Percentiles rank a stretch among this genome's conserved stretches.
These are phyloP conservation scores for Nissolia schottii DNA, from an alignment of 306 rosid genomes.

Conservation along the genomic window DNA sequence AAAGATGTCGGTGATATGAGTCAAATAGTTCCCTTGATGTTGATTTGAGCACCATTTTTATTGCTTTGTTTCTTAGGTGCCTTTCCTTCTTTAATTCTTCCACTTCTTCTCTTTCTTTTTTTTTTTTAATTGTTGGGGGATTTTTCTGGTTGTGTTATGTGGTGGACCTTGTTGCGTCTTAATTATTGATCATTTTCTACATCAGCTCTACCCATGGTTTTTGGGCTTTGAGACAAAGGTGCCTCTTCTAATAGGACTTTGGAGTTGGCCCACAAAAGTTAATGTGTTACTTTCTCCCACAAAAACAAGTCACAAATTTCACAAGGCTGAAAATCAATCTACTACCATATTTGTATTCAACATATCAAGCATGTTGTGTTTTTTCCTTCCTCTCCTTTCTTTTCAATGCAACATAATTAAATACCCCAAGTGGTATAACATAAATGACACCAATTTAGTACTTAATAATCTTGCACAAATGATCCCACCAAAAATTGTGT, in stretches of 20 bases:
- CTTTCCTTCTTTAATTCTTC: not conserved
- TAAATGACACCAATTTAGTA: not conserved
- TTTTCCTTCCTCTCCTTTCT: not conserved
- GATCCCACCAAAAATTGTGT: not conserved
- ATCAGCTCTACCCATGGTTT: not conserved
- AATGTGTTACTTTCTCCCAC: not conserved
- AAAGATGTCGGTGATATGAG: slow-evolving; percentile 20
- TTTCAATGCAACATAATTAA: not conserved
- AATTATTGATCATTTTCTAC: not conserved
- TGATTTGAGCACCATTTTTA: slow-evolving; percentile 3
- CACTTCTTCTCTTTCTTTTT: not conserved
- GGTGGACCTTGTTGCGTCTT: not conserved
- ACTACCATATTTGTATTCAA: not conserved
- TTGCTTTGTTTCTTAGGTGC: slow-evolving; percentile 1
- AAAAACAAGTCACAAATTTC: not conserved
- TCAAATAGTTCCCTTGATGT: slow-evolving; percentile 15
- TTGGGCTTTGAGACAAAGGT: slow-evolving; percentile 14
- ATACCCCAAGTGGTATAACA: not conserved
- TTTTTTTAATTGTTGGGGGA: not conserved
- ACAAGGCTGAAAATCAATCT: not conserved
- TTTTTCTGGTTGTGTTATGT: not conserved
- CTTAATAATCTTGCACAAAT: not conserved
- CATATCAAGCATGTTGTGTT: no score
- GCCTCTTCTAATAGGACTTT: not conserved
- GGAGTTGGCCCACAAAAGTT: slow-evolving; percentile 31